A percentile compares a stretch with the other conserved stretches of the same genome.
These are phyloP conservation scores for Allomyces macrogynus DNA, from an alignment of 192 early-diverging fungal genomes.

Conservation along the genomic window DNA sequence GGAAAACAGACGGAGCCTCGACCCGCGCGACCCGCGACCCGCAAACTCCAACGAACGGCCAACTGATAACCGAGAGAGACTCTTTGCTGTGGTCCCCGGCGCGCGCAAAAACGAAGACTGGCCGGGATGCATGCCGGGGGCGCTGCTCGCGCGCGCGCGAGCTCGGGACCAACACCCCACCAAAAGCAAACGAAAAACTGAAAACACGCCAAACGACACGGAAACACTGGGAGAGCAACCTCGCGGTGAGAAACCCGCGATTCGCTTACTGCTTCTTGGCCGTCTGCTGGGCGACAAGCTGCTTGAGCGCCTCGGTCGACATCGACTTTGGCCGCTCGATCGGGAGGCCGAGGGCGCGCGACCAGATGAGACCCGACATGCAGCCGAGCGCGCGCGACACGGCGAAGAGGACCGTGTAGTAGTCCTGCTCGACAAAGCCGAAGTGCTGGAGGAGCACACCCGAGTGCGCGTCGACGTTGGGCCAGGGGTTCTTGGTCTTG, in stretches of 20 bases:
- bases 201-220: neutral
- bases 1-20: too few relatives aligned
- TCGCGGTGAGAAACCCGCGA: too few relatives aligned
- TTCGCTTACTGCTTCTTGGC: too few relatives aligned
- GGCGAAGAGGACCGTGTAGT: conserved; percentile 98
- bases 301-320: conserved; percentile 65
- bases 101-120: too few relatives aligned
- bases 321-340: conserved; percentile 82
- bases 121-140: too few relatives aligned
- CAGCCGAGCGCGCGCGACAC: conserved; percentile 96
- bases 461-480: conserved; percentile 98
- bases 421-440: conserved; percentile 92
- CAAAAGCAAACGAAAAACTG: neutral
- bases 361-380: conserved; percentile 89
- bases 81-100: too few relatives aligned
- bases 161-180: neutral
- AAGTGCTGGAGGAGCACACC: conserved; percentile 93
- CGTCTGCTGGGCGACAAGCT: conserved; percentile 51
- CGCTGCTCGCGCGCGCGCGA: neutral
- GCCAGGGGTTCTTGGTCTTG: conserved; percentile 99
- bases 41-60: too few relatives aligned
- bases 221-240: too few relatives aligned
- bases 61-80: too few relatives aligned
- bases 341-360: conserved; percentile 86
- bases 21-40: too few relatives aligned